These are phyloP conservation scores for Aspergillus fumigatiaffinis DNA, from an alignment of 2,329 filamentous ascomycete genomes.

Conservation along the genomic window DNA sequence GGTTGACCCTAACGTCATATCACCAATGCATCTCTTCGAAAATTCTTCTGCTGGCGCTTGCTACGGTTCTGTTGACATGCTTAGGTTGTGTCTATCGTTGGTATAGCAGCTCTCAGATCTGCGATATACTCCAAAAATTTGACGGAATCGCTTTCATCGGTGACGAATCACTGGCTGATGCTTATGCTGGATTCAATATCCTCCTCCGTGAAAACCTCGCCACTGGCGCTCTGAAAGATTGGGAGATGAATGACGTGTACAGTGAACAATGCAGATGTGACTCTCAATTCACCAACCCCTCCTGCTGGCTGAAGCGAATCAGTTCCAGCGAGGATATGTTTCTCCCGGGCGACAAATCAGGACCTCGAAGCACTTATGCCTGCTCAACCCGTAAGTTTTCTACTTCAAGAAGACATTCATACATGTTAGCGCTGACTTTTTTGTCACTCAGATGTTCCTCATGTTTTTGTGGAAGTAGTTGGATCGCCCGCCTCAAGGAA, in stretches of 20 bases:
- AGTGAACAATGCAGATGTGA: constrained; percentile 36
- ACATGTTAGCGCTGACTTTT: constrained; percentile 4
- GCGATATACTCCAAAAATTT: constrained; percentile 44
- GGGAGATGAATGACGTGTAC: constrained; percentile 33
- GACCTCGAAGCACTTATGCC: constrained; percentile 12
- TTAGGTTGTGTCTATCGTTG: constrained; percentile 42
- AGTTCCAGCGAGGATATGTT: constrained; percentile 24
- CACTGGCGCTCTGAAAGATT: constrained; percentile 37
- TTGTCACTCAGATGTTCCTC: constrained; percentile 29
- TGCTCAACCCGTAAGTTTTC: constrained; percentile 19
- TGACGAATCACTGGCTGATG: constrained; percentile 36
- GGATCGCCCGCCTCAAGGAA: constrained; percentile 27
- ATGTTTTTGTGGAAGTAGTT: constrained; percentile 34
- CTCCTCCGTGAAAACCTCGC: constrained; percentile 41
- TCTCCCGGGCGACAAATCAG: constrained; percentile 4
- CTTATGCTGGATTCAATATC: constrained; percentile 46
- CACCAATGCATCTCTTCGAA: background rate
- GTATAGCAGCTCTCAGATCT: constrained; percentile 41
- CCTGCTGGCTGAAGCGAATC: constrained; percentile 27
- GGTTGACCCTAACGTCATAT: background rate
- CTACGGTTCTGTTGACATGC: constrained; percentile 6
- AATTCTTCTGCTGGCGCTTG: background rate
- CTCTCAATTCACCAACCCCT: constrained; percentile 35
- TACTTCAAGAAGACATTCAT: background rate
- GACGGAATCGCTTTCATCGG: constrained; percentile 41